Percentiles rank a stretch among this genome's conserved stretches.
These are phyloP conservation scores for Camellia oleifera DNA, from an alignment of 179 eudicot genomes.

Conservation along the genomic window DNA sequence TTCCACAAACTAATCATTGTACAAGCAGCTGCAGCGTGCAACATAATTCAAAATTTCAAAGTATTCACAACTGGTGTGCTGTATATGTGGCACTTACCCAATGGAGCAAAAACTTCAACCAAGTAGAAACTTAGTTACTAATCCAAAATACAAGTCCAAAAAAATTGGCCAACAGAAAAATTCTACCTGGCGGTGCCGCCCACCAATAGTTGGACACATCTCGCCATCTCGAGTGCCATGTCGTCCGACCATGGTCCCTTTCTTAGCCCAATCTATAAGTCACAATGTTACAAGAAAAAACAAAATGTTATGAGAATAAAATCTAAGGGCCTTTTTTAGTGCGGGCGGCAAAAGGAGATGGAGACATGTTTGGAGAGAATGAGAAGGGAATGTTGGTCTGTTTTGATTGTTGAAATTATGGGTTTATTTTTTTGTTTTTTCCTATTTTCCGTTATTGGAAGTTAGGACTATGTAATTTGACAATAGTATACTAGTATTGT, in stretches of 20 bases:
- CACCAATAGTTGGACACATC: background rate
- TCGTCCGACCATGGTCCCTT: constrained; percentile 10
- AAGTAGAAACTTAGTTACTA: too few relatives aligned
- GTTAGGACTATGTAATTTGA: background rate
- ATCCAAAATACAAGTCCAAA: background rate
- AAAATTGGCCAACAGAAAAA: background rate
- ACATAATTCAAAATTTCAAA: too few relatives aligned
- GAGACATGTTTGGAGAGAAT: background rate
- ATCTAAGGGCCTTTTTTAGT: background rate
- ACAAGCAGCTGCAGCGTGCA: too few relatives aligned
- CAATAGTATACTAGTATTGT: background rate
- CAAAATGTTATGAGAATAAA: background rate
- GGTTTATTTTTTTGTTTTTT: background rate
- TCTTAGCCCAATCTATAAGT: constrained; percentile 10
- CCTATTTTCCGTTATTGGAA: background rate
- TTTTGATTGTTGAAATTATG: background rate
- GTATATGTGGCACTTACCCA: too few relatives aligned
- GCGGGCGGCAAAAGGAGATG: constrained; percentile 18
- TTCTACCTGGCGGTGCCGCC: constrained; percentile 3
- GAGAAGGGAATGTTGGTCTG: constrained; percentile 10
- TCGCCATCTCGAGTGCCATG: background rate
- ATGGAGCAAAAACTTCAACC: too few relatives aligned
- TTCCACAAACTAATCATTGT: too few relatives aligned
- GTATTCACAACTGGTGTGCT: too few relatives aligned
- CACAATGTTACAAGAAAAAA: background rate